phyloP scores from a whole-genome alignment of 345 rosid genomes.

The Diplotaxis tenuifolia region DNA sequence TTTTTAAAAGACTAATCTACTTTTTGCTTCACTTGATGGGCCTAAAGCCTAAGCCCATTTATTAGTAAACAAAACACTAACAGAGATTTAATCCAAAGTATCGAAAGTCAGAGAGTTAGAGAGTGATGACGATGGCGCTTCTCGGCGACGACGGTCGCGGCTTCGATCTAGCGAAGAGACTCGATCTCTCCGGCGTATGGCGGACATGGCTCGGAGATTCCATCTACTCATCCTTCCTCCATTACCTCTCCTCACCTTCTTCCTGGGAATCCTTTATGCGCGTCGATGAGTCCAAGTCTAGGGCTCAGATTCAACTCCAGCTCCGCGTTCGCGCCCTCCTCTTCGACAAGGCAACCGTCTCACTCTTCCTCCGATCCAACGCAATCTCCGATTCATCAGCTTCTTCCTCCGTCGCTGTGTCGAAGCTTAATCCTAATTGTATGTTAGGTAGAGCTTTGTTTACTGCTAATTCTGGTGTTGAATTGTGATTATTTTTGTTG shows the following conservation, averaged over 20 bases:
- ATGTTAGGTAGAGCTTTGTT: slow-evolving; percentile 22
- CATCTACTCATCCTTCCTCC: slow-evolving; percentile 48
- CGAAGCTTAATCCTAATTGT: slow-evolving; percentile 77
- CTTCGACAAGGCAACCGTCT: slow-evolving; percentile 70
- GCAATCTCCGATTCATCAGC: slow-evolving; percentile 13
- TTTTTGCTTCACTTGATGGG: background rate
- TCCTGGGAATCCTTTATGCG: slow-evolving; percentile 85
- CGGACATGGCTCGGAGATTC: slow-evolving; percentile 86
- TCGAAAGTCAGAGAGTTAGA: background rate
- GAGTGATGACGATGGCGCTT: slow-evolving; percentile 51
- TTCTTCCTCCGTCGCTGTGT: slow-evolving; percentile 44
- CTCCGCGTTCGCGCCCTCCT: slow-evolving; percentile 88
- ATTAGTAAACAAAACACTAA: background rate
- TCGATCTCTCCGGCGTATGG: slow-evolving; percentile 75
- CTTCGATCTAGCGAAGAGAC: slow-evolving; percentile 75
- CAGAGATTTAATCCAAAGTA: background rate
- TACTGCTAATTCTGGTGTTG: background rate
- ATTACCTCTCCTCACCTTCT: slow-evolving; percentile 61
- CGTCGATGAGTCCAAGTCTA: slow-evolving; percentile 64
- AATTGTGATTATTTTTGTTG: background rate
- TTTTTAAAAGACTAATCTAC: no score
- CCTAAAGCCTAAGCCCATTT: background rate
- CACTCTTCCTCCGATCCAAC: slow-evolving; percentile 63
- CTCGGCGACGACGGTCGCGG: slow-evolving; percentile 94
- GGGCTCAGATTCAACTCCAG: slow-evolving; percentile 82